A percentile compares a stretch with the other conserved stretches of the same genome.
phyloP scores from a whole-genome alignment of 441 rosid genomes.

The Bocquillonia castaneifolia region DNA sequence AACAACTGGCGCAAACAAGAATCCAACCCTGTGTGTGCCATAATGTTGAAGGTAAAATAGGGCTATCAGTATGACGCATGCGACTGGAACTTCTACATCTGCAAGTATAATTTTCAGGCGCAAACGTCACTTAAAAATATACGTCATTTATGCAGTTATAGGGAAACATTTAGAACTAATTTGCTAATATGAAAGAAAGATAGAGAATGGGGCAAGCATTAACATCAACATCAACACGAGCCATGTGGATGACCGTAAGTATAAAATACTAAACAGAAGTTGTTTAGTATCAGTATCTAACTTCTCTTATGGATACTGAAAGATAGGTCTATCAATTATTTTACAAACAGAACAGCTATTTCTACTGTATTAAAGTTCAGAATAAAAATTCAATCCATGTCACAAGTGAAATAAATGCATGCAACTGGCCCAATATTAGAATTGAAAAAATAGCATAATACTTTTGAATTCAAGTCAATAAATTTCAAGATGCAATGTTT shows the following conservation, averaged over 20 bases:
- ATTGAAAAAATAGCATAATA: not conserved
- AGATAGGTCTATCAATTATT: not conserved
- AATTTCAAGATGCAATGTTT: not conserved
- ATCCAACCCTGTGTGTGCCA: constrained; percentile 90
- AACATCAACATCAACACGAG: not conserved
- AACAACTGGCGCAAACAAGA: constrained; percentile 86
- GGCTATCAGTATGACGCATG: constrained; percentile 70
- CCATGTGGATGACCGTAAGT: not conserved
- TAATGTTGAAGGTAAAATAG: constrained; percentile 93
- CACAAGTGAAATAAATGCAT: not conserved
- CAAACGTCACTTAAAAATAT: constrained; percentile 3
- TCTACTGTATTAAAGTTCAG: not conserved
- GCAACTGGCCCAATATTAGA: not conserved
- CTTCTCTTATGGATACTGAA: not conserved
- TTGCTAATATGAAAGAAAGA: not conserved
- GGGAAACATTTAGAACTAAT: not conserved
- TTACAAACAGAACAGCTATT: not conserved
- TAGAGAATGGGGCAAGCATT: not conserved
- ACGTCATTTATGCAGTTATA: not conserved
- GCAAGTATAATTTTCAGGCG: constrained; percentile 32
- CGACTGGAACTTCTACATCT: constrained; percentile 78
- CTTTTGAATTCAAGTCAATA: not conserved
- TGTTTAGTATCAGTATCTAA: not conserved
- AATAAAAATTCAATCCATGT: not conserved
- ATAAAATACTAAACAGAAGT: not conserved